Evolutionary conservation across 768 basidiomycete species (phyloP).

Genomic region (Lactarius trivialis): DNA sequence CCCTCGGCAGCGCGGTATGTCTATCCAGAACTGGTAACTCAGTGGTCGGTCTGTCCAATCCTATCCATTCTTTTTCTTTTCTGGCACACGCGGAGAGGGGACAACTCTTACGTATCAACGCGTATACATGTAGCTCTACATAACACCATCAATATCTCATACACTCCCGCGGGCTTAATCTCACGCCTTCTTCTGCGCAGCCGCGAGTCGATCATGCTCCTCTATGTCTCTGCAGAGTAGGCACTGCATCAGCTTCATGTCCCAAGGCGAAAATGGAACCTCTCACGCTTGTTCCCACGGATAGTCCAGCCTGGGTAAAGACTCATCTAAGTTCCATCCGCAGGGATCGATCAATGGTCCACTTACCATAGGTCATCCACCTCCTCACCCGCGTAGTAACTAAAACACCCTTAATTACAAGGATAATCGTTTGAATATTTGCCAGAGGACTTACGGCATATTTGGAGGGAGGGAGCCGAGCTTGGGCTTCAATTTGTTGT

Average conservation of each 20-base stretch:
- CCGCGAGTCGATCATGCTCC: constrained; percentile 62
- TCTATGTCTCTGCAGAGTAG: constrained; percentile 55
- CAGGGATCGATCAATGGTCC: constrained; percentile 9
- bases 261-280: background rate
- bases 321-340: background rate
- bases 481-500: constrained; percentile 90
- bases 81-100: no score
- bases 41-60: background rate
- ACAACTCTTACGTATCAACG: background rate
- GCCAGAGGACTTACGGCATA: constrained; percentile 44
- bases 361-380: constrained; percentile 66
- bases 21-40: background rate
- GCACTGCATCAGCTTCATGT: constrained; percentile 15
- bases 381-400: constrained; percentile 80
- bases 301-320: constrained; percentile 61
- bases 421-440: constrained; percentile 2
- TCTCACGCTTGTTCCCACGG: constrained; percentile 77
- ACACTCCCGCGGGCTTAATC: background rate
- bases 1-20: background rate
- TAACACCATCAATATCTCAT: background rate
- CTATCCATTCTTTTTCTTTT: background rate
- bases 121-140: background rate
- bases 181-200: constrained; percentile 21
- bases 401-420: constrained; percentile 26
- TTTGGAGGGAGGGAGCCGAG: constrained; percentile 63